Percentiles rank a stretch among this genome's conserved stretches.
These are phyloP conservation scores for Aureobasidium namibiae DNA, from an alignment of 2,329 filamentous ascomycete genomes.

Conservation along the genomic window DNA sequence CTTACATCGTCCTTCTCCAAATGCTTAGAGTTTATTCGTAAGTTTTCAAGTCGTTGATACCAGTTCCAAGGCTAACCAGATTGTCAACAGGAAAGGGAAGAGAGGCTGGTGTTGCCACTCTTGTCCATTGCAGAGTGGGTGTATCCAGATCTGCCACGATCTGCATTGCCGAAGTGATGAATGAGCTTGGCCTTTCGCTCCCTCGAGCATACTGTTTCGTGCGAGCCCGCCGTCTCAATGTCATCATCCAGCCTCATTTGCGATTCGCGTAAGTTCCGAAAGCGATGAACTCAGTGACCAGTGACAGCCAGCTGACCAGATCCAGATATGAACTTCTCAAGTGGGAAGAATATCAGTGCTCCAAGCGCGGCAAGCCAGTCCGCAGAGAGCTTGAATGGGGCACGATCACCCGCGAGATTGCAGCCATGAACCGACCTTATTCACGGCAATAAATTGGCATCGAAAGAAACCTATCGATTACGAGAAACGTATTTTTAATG, in stretches of 20 bases:
- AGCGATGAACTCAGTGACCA: constrained; percentile 21
- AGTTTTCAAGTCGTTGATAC: constrained; percentile 28
- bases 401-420: constrained; percentile 80
- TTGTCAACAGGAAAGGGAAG: constrained; percentile 62
- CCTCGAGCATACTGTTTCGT: constrained; percentile 95
- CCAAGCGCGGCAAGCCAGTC: constrained; percentile 44
- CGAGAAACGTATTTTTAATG: constrained; percentile 5
- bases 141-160: constrained; percentile 95
- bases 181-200: constrained; percentile 68
- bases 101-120: constrained; percentile 67
- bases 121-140: constrained; percentile 93
- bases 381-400: constrained; percentile 85
- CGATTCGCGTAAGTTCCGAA: constrained; percentile 60
- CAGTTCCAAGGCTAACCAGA: constrained; percentile 14
- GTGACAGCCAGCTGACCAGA: constrained; percentile 17
- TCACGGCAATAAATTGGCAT: constrained; percentile 47
- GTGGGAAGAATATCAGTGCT: constrained; percentile 76
- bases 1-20: constrained; percentile 76
- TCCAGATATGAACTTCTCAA: constrained; percentile 70
- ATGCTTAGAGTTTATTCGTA: constrained; percentile 89
- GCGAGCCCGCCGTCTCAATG: constrained; percentile 81
- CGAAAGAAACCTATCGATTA: background rate
- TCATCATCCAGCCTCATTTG: constrained; percentile 96
- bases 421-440: constrained; percentile 93
- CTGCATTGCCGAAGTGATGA: constrained; percentile 98